Conservation (phyloP, 805 yeast species). For the Komagataella phaffii region DNA sequence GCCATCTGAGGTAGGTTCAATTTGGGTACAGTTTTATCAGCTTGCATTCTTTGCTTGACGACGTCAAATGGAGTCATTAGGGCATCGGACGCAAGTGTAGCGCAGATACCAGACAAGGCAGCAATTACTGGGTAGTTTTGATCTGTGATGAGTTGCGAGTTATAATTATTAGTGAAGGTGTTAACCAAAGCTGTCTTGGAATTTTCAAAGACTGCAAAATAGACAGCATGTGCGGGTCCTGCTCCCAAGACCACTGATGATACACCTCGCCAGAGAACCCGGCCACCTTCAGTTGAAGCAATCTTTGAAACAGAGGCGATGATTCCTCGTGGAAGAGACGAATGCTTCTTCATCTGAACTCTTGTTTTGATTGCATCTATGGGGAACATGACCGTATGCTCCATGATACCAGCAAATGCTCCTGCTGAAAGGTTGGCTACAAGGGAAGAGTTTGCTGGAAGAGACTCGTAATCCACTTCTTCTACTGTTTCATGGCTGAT, state of each 20-base stretch:
- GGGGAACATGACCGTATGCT: constrained; percentile 94
- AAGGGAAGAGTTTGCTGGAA: constrained; percentile 78
- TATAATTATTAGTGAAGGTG: constrained; percentile 20
- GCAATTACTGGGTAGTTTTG: constrained; percentile 74
- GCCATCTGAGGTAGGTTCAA: constrained; percentile 13
- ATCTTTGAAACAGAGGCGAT: constrained; percentile 61
- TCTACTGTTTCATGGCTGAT: not conserved
- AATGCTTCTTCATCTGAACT: constrained; percentile 51
- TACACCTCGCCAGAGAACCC: constrained; percentile 88
- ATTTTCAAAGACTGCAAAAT: constrained; percentile 86
- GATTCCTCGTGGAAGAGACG: constrained; percentile 25
- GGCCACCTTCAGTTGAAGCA: constrained; percentile 77
- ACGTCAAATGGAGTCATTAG: constrained; percentile 97
- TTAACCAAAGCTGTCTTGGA: constrained; percentile 46
- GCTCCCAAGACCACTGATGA: constrained; percentile 89
- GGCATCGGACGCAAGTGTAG: constrained; percentile 89
- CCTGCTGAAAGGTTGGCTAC: constrained; percentile 82
- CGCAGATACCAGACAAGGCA: constrained; percentile 79
- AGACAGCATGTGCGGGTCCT: constrained; percentile 98
- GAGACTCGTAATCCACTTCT: constrained; percentile 80
- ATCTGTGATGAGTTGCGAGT: constrained; percentile 34
- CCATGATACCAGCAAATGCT: constrained; percentile 99
- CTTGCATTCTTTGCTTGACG: constrained; percentile 90
- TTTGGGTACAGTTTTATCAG: constrained; percentile 4
- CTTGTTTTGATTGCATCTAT: constrained; percentile 93